phyloP scores from a whole-genome alignment of 371 early-diverging fungal genomes.

The Globomyces sp. region DNA sequence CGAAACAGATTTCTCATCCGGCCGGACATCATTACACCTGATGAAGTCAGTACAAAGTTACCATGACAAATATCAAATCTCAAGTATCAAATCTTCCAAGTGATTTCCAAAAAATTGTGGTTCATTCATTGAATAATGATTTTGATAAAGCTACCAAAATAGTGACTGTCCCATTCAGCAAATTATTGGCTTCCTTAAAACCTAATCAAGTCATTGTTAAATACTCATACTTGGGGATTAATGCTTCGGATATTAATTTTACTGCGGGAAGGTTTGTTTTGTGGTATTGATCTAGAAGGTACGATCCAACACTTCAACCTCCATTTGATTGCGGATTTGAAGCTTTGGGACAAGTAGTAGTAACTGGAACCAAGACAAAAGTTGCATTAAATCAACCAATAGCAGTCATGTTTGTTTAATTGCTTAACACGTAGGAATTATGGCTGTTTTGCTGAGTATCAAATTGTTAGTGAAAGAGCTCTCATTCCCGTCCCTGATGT shows the following conservation, averaged over 20 bases:
- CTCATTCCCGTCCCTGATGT: slow-evolving; percentile 44
- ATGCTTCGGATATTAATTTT: slow-evolving; percentile 61
- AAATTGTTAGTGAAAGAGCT: slow-evolving; percentile 28
- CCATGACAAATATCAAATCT: slow-evolving; percentile 7
- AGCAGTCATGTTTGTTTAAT: slow-evolving; percentile 27
- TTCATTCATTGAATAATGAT: slow-evolving; percentile 29
- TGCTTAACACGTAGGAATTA: slow-evolving; percentile 27
- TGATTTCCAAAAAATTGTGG: slow-evolving; percentile 17
- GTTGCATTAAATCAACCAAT: slow-evolving; percentile 42
- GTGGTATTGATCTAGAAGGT: slow-evolving; percentile 23
- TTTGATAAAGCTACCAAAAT: slow-evolving; percentile 34
- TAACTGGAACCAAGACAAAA: slow-evolving; percentile 44
- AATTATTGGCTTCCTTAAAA: slow-evolving; percentile 25
- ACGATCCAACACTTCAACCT: slow-evolving; percentile 54
- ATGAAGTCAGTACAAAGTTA: too few relatives aligned
- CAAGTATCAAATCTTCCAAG: neutral
- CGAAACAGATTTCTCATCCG: neutral
- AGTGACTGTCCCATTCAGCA: slow-evolving; percentile 20
- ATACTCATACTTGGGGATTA: slow-evolving; percentile 54
- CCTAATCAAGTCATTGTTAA: slow-evolving; percentile 48
- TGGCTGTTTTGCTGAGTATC: slow-evolving; percentile 59
- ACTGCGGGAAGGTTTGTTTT: slow-evolving; percentile 43
- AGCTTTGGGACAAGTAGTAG: slow-evolving; percentile 53
- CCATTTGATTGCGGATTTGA: slow-evolving; percentile 67
- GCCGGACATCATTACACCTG: neutral